Conservation (phyloP, 805 yeast species). For the Wickerhamiella parazyma region DNA sequence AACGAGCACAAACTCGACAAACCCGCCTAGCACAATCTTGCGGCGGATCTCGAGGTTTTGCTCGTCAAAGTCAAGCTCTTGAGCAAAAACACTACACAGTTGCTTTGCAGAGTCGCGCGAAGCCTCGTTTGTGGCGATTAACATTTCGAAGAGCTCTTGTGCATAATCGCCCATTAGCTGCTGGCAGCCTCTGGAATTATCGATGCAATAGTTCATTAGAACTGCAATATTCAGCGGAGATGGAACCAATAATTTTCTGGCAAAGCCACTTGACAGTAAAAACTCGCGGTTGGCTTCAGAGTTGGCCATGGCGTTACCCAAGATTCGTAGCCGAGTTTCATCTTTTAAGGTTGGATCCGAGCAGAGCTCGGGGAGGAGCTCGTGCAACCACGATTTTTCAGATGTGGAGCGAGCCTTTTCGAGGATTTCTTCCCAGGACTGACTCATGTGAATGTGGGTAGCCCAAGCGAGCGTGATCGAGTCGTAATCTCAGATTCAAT, state of each 20-base stretch:
- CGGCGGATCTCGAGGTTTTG: neutral
- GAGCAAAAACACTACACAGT: constrained; percentile 2
- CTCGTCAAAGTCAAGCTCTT: constrained; percentile 3
- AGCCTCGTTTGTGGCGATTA: constrained; percentile 3
- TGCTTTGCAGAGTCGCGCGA: constrained; percentile 8
- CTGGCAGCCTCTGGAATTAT: neutral
- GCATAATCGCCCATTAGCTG: neutral
- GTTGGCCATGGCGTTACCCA: constrained; percentile 10
- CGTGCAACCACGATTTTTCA: neutral
- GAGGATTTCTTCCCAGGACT: constrained; percentile 7
- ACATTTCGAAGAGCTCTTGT: neutral
- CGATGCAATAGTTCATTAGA: constrained; percentile 4
- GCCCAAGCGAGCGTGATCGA: too few species aligned
- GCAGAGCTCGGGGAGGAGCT: constrained; percentile 3
- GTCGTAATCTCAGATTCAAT: too few species aligned
- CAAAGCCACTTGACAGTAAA: neutral
- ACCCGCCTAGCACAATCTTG: neutral
- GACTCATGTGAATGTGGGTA: neutral
- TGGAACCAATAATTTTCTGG: constrained; percentile 2
- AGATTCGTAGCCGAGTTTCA: constrained; percentile 4
- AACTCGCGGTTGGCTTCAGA: constrained; percentile 1
- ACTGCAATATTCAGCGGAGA: constrained; percentile 3
- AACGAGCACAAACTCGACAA: constrained; percentile 4
- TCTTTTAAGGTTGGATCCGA: constrained; percentile 1
- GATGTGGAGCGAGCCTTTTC: constrained; percentile 6